Conservation (phyloP, 768 basidiomycete species). For the Serpula lacrymans region DNA sequence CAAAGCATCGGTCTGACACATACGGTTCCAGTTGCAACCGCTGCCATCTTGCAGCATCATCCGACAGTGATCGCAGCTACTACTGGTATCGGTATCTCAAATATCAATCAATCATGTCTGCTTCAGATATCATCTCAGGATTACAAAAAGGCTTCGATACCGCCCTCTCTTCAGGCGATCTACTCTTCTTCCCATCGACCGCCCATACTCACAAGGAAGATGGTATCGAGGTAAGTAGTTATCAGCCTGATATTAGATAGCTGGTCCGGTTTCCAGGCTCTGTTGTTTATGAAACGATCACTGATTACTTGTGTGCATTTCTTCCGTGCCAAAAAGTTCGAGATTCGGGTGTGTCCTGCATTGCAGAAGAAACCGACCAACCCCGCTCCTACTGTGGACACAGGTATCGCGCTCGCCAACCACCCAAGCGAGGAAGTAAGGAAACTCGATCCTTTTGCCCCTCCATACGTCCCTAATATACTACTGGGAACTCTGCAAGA, state of each 20-base stretch:
- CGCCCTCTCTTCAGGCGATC: slow-evolving; percentile 60
- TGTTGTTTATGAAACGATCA: slow-evolving; percentile 3
- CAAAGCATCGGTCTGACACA: too few species aligned
- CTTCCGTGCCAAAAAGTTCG: slow-evolving; percentile 74
- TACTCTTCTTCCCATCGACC: slow-evolving; percentile 78
- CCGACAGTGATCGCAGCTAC: too few species aligned
- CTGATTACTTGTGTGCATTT: too few species aligned
- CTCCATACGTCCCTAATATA: slow-evolving; percentile 78
- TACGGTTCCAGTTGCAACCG: too few species aligned
- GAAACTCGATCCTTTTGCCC: slow-evolving; percentile 71
- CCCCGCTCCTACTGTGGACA: slow-evolving; percentile 41
- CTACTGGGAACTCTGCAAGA: slow-evolving; percentile 70
- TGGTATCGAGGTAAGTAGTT: slow-evolving; percentile 56
- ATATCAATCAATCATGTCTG: slow-evolving; percentile 7
- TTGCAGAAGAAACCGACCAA: slow-evolving; percentile 70
- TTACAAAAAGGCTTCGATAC: slow-evolving; percentile 54
- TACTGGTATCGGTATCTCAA: too few species aligned
- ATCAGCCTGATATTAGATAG: slow-evolving; percentile 1
- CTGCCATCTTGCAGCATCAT: too few species aligned
- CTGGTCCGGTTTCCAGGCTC: background rate
- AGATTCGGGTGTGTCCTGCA: slow-evolving; percentile 83
- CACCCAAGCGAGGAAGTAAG: slow-evolving; percentile 22
- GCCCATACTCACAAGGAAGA: slow-evolving; percentile 56
- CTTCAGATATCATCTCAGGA: slow-evolving; percentile 50
- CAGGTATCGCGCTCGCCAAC: slow-evolving; percentile 19